These are phyloP conservation scores for Ulmus americana DNA, from an alignment of 331 rosid genomes.

Conservation along the genomic window DNA sequence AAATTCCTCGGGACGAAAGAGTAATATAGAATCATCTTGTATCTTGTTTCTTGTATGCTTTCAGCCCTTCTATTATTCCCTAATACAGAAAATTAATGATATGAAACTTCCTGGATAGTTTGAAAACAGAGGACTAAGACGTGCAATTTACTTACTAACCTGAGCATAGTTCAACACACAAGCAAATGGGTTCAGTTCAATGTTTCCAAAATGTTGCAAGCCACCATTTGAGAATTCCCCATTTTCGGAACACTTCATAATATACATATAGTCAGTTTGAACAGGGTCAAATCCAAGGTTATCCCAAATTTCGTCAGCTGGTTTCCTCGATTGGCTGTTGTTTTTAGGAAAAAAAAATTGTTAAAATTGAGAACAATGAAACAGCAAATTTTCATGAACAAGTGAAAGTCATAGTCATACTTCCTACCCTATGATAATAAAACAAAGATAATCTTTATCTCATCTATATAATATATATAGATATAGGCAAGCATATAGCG, in stretches of 20 bases:
- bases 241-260: conserved; percentile 9
- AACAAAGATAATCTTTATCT: too few relatives aligned
- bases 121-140: too few relatives aligned
- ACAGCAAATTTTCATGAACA: too few relatives aligned
- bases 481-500: too few relatives aligned
- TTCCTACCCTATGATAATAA: too few relatives aligned
- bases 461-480: too few relatives aligned
- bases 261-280: conserved; percentile 17
- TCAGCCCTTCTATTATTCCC: conserved; percentile 21
- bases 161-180: conserved; percentile 24
- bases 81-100: not conserved
- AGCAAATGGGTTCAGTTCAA: conserved; percentile 9
- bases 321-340: conserved; percentile 5
- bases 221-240: conserved; percentile 8
- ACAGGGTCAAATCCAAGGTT: conserved; percentile 4
- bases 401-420: too few relatives aligned
- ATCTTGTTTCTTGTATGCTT: conserved; percentile 11
- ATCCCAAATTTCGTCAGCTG: conserved; percentile 10
- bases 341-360: not conserved
- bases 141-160: not conserved
- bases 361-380: too few relatives aligned
- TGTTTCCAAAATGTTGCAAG: conserved; percentile 12
- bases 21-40: not conserved
- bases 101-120: too few relatives aligned
- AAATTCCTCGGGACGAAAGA: conserved; percentile 17